These are phyloP conservation scores for Rosa rugosa DNA, from an alignment of 306 rosid species.

Conservation along the genomic window DNA sequence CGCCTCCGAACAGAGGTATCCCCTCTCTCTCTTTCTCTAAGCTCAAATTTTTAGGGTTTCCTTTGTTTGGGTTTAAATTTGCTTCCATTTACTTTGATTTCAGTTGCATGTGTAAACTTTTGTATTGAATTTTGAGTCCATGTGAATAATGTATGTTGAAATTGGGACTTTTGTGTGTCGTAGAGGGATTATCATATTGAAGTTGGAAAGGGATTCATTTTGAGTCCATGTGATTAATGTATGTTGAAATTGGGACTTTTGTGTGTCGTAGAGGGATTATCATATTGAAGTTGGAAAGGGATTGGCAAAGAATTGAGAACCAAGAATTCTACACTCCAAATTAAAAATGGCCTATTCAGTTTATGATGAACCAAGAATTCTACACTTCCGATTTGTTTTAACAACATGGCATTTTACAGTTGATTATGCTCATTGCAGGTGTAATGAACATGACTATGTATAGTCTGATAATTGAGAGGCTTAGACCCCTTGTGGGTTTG, in stretches of 20 bases:
- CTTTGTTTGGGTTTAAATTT: background rate
- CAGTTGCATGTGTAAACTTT: no score
- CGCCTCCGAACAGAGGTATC: slow-evolving; percentile 50
- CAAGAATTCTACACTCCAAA: no score
- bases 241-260: no score
- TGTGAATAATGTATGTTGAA: background rate
- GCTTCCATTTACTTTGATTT: background rate
- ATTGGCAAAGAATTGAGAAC: slow-evolving; percentile 66
- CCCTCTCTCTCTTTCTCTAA: background rate
- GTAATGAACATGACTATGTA: slow-evolving; percentile 53
- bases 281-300: no score
- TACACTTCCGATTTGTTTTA: background rate
- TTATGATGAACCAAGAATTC: background rate
- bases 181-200: slow-evolving; percentile 93
- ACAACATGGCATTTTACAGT: background rate
- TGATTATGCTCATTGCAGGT: slow-evolving; percentile 36
- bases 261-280: no score
- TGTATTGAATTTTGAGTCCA: background rate
- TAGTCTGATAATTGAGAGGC: slow-evolving; percentile 53
- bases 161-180: slow-evolving; percentile 17
- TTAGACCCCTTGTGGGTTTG: slow-evolving; percentile 69
- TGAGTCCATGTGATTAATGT: no score
- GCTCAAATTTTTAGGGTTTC: background rate
- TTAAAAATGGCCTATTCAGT: no score
- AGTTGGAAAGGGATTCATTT: slow-evolving; percentile 74